Percentiles rank a stretch among this genome's conserved stretches.
phyloP scores from a whole-genome alignment of 202 grass and related monocot species.

The Sporobolus alterniflorus region DNA sequence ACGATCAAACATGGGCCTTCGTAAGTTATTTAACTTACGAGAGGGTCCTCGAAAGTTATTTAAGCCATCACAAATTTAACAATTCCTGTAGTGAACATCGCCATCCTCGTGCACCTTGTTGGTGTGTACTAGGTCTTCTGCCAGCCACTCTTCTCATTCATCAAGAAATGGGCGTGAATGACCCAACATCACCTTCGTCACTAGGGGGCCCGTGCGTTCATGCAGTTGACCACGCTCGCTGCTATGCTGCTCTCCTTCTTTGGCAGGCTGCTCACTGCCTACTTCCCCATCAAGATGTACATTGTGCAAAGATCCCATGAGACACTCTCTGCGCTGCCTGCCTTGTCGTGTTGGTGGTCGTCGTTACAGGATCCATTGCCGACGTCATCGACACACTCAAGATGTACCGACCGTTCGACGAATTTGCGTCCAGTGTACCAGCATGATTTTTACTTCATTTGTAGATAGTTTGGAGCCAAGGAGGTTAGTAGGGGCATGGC shows the following conservation, averaged over 20 bases:
- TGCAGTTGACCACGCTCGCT: slow-evolving; percentile 60
- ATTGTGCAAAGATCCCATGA: slow-evolving; percentile 52
- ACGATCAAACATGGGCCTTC: no score
- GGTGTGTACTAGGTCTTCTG: slow-evolving; percentile 84
- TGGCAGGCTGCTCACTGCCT: slow-evolving; percentile 85
- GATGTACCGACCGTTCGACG: slow-evolving; percentile 68
- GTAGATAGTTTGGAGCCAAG: no score
- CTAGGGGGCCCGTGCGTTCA: slow-evolving; percentile 56
- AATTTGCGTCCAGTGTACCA: no score
- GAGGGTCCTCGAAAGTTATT: no score
- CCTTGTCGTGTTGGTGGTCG: slow-evolving; percentile 68
- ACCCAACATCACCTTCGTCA: slow-evolving; percentile 60
- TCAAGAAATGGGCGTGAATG: slow-evolving; percentile 67
- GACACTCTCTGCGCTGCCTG: slow-evolving; percentile 76
- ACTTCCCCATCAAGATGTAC: slow-evolving; percentile 81
- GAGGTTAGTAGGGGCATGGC: no score
- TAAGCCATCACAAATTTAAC: no score
- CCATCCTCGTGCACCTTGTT: slow-evolving; percentile 76
- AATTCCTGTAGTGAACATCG: slow-evolving; percentile 83
- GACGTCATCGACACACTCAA: slow-evolving; percentile 74
- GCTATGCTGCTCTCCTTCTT: slow-evolving; percentile 94
- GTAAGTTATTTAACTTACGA: no score
- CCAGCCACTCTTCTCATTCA: slow-evolving; percentile 88
- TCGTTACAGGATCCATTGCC: slow-evolving; percentile 68
- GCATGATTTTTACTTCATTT: no score